A percentile compares a stretch with the other conserved stretches of the same genome.
phyloP scores from a whole-genome alignment of 805 yeast species.

The Alloascoidea africana region DNA sequence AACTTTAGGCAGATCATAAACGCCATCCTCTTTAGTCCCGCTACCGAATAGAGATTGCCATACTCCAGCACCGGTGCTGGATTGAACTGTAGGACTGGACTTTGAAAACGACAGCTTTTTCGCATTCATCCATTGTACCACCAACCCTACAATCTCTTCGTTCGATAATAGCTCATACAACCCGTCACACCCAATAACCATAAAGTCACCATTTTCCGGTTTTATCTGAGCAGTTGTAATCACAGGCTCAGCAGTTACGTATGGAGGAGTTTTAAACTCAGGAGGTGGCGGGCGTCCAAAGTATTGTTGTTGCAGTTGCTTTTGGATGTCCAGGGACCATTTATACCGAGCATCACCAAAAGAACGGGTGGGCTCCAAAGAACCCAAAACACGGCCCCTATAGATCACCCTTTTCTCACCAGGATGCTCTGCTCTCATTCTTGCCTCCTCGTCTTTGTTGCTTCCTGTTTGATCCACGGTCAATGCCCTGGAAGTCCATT shows the following conservation, averaged over 20 bases:
- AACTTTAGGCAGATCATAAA: slow-evolving; percentile 9
- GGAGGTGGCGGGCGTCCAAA: slow-evolving; percentile 71
- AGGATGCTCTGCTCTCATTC: slow-evolving; percentile 82
- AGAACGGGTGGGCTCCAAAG: slow-evolving; percentile 89
- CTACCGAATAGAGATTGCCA: slow-evolving; percentile 7
- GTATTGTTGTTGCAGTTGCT: slow-evolving; percentile 52
- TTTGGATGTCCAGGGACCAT: slow-evolving; percentile 63
- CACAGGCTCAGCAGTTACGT: slow-evolving; percentile 94
- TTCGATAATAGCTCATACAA: slow-evolving; percentile 81
- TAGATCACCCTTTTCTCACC: slow-evolving; percentile 65
- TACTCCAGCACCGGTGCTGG: slow-evolving; percentile 5
- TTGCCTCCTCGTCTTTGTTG: slow-evolving; percentile 70
- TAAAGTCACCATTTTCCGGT: slow-evolving; percentile 61
- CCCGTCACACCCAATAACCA: slow-evolving; percentile 92
- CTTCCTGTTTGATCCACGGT: slow-evolving; percentile 92
- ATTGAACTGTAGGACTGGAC: slow-evolving; percentile 38
- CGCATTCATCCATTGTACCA: slow-evolving; percentile 83
- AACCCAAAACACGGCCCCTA: slow-evolving; percentile 82
- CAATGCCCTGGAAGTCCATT: slow-evolving; percentile 80
- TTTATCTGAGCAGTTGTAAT: slow-evolving; percentile 66
- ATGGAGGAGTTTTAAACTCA: slow-evolving; percentile 78
- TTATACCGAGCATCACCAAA: slow-evolving; percentile 96
- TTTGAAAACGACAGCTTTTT: slow-evolving; percentile 44
- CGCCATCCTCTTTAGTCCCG: slow-evolving; percentile 2
- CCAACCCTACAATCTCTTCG: slow-evolving; percentile 86